These are phyloP conservation scores for Lentinula sp. DNA, from an alignment of 768 basidiomycete species.

Conservation along the genomic window DNA sequence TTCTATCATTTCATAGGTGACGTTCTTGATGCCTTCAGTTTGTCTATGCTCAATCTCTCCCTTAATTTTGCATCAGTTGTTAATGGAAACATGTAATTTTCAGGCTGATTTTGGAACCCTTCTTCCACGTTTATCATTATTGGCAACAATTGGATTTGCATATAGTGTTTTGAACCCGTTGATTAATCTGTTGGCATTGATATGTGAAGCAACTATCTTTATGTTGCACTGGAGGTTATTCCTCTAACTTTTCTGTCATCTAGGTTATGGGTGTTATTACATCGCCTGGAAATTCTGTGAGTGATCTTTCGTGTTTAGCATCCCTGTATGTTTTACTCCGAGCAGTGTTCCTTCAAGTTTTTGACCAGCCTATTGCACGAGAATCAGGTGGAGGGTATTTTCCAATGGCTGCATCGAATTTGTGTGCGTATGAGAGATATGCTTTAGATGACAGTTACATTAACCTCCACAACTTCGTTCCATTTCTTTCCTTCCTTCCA, in stretches of 20 bases:
- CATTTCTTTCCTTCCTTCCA: slow-evolving; percentile 23
- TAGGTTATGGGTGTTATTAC: slow-evolving; percentile 51
- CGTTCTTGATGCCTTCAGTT: slow-evolving; percentile 48
- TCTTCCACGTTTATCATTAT: slow-evolving; percentile 43
- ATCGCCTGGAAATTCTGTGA: slow-evolving; percentile 53
- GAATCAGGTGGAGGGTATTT: slow-evolving; percentile 44
- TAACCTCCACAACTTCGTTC: slow-evolving; percentile 13
- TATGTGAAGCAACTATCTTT: slow-evolving; percentile 30
- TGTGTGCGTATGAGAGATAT: slow-evolving; percentile 29
- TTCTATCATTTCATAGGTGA: slow-evolving; percentile 23
- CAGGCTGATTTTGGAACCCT: slow-evolving; percentile 46
- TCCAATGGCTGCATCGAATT: slow-evolving; percentile 42
- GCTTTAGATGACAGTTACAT: neutral
- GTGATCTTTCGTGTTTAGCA: slow-evolving; percentile 8
- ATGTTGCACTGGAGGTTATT: neutral
- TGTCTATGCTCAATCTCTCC: slow-evolving; percentile 9
- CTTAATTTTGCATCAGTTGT: no score
- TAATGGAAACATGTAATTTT: neutral
- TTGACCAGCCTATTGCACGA: slow-evolving; percentile 43
- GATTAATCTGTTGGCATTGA: slow-evolving; percentile 56
- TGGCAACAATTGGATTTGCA: slow-evolving; percentile 46
- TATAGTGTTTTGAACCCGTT: slow-evolving; percentile 63
- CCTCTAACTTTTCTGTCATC: no score
- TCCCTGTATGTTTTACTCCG: neutral
- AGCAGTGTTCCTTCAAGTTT: slow-evolving; percentile 43